A percentile compares a stretch with the other conserved stretches of the same genome.
These are phyloP conservation scores for Phellopilus nigrolimitatus DNA, from an alignment of 1,284 basidiomycete genomes.

Conservation along the genomic window DNA sequence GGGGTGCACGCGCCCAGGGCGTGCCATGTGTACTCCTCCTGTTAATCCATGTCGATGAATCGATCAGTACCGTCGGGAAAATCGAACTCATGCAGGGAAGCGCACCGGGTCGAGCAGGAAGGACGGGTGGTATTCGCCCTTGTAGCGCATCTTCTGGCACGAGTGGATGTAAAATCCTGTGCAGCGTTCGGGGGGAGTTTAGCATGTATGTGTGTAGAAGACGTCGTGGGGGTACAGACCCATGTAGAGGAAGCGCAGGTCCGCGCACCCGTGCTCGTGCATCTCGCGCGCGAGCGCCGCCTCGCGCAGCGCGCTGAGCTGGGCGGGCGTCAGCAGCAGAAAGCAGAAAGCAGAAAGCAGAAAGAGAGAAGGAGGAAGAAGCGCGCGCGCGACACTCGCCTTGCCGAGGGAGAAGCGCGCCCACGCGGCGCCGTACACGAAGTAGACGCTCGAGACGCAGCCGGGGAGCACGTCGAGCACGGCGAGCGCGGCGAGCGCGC, in stretches of 20 bases:
- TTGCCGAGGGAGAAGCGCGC: constrained; percentile 81
- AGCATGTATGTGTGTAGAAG: neutral
- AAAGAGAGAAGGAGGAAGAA: too few species aligned
- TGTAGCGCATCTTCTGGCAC: constrained; percentile 96
- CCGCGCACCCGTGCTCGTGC: constrained; percentile 56
- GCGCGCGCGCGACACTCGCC: constrained; percentile 40
- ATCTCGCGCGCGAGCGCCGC: constrained; percentile 70
- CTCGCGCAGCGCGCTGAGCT: constrained; percentile 85
- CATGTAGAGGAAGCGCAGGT: constrained; percentile 76
- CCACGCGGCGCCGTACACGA: constrained; percentile 85
- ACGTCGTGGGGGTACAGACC: constrained; percentile 44
- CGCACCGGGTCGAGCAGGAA: constrained; percentile 84
- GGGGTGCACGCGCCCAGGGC: constrained; percentile 58
- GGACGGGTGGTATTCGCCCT: constrained; percentile 88
- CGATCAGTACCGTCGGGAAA: neutral
- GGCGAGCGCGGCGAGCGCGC: constrained; percentile 78
- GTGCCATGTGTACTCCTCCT: constrained; percentile 78
- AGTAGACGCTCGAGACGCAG: constrained; percentile 95
- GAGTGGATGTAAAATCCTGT: constrained; percentile 88
- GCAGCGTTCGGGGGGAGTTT: neutral
- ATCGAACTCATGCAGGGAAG: too few species aligned
- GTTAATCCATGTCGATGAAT: constrained; percentile 9
- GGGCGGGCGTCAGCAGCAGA: neutral
- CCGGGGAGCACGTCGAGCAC: constrained; percentile 89
- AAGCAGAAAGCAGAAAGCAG: too few species aligned